A percentile compares a stretch with the other conserved stretches of the same genome.
These are phyloP conservation scores for Saturnispora sekii DNA, from an alignment of 805 yeast species.

Conservation along the genomic window DNA sequence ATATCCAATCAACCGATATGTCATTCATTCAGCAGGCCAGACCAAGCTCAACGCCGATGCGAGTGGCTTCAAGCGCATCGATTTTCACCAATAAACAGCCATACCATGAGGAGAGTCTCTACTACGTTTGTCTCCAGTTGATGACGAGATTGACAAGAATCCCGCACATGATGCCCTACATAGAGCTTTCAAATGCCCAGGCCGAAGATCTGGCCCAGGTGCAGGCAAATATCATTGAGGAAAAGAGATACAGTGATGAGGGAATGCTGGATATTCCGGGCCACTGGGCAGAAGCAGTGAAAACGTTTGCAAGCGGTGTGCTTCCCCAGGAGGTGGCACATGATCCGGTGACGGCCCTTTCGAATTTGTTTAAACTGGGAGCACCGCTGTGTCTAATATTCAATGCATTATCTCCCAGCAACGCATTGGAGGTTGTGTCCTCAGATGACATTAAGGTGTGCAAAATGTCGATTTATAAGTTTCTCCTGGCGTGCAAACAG, in stretches of 20 bases:
- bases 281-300: slow-evolving; percentile 31
- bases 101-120: slow-evolving; percentile 55
- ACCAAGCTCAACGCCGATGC: slow-evolving; percentile 13
- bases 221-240: slow-evolving; percentile 40
- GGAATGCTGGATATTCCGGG: slow-evolving; percentile 4
- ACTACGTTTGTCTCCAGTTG: slow-evolving; percentile 52
- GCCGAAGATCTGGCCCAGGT: slow-evolving; percentile 66
- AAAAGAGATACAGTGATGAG: slow-evolving; percentile 3
- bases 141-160: slow-evolving; percentile 46
- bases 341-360: slow-evolving; percentile 88
- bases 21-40: neutral
- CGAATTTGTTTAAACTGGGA: slow-evolving; percentile 86
- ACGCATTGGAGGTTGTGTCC: slow-evolving; percentile 46
- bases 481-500: slow-evolving; percentile 75
- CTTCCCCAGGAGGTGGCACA: slow-evolving; percentile 63
- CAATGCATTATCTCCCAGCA: slow-evolving; percentile 52
- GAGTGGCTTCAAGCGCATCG: slow-evolving; percentile 37
- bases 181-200: slow-evolving; percentile 51
- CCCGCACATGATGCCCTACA: slow-evolving; percentile 60
- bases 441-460: slow-evolving; percentile 78
- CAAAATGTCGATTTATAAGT: slow-evolving; percentile 84
- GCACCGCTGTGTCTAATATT: slow-evolving; percentile 82
- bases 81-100: slow-evolving; percentile 56
- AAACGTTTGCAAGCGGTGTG: slow-evolving; percentile 68
- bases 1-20: neutral